phyloP scores from a whole-genome alignment of 345 rosid genomes.

The Gossypium ekmanianum region DNA sequence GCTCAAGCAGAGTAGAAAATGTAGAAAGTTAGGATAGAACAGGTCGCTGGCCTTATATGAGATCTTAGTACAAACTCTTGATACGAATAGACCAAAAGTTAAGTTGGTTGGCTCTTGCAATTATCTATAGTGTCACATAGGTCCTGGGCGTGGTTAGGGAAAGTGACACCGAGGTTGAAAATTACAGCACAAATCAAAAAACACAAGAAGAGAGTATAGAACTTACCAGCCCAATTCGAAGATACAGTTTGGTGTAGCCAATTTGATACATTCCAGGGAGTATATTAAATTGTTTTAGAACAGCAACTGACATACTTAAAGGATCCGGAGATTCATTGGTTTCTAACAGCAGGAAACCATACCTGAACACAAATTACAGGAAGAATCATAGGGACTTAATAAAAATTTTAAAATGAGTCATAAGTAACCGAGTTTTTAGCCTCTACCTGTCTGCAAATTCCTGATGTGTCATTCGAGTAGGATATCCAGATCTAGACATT shows the following conservation, averaged over 20 bases:
- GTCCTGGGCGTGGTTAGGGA: neutral
- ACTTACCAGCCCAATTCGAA: constrained; percentile 83
- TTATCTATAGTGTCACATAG: neutral
- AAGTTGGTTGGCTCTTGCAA: constrained; percentile 7
- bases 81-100: neutral
- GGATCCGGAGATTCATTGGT: constrained; percentile 53
- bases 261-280: constrained; percentile 91
- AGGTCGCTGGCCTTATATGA: neutral
- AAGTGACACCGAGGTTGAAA: neutral
- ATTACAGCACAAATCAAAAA: neutral
- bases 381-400: constrained; percentile 1
- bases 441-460: constrained; percentile 74
- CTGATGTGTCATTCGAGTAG: constrained; percentile 83
- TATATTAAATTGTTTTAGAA: constrained; percentile 63
- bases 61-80: neutral
- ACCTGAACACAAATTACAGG: constrained; percentile 40
- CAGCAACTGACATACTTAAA: constrained; percentile 68
- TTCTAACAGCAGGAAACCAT: constrained; percentile 58
- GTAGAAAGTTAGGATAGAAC: neutral
- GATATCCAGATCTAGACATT: constrained; percentile 87
- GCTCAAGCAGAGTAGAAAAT: neutral
- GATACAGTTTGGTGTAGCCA: constrained; percentile 79
- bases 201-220: neutral
- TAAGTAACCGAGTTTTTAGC: constrained; percentile 3
- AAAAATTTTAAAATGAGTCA: neutral